These are phyloP conservation scores for Paralagenidium karlingii DNA, from an alignment of 352 stramenopile genomes.

Conservation along the genomic window DNA sequence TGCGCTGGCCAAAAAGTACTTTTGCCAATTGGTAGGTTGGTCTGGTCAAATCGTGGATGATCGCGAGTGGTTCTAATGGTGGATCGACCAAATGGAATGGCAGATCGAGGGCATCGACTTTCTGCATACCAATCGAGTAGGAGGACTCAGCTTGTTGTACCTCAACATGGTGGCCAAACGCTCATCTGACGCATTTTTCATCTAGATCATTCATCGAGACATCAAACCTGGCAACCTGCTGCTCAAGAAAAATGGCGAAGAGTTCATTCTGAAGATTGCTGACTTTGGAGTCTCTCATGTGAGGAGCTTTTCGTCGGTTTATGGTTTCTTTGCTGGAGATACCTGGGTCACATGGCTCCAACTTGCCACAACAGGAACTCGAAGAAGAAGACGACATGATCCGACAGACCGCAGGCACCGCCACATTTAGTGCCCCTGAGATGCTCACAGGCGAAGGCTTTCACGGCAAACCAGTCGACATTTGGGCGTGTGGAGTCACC, in stretches of 20 bases:
- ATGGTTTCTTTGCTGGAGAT: no score
- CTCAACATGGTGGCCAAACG: constrained; percentile 44
- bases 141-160: constrained; percentile 69
- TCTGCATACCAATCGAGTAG: constrained; percentile 69
- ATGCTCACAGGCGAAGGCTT: constrained; percentile 74
- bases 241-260: constrained; percentile 39
- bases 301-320: neutral
- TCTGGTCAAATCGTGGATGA: neutral
- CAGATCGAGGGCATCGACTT: constrained; percentile 79
- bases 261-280: constrained; percentile 63
- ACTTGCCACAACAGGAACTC: constrained; percentile 28
- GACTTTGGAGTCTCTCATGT: constrained; percentile 77
- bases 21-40: constrained; percentile 50
- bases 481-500: constrained; percentile 94
- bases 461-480: constrained; percentile 75
- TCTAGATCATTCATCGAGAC: constrained; percentile 64
- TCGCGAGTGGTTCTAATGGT: neutral
- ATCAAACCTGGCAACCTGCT: constrained; percentile 75
- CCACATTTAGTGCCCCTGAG: constrained; percentile 68
- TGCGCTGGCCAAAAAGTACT: constrained; percentile 52
- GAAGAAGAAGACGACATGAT: constrained; percentile 57
- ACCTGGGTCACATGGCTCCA: no score
- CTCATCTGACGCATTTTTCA: neutral
- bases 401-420: constrained; percentile 58
- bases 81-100: neutral